A percentile compares a stretch with the other conserved stretches of the same genome.
phyloP scores from a whole-genome alignment of 1,139 yeast genomes.

The Hemisphaericaspora subhashii region DNA sequence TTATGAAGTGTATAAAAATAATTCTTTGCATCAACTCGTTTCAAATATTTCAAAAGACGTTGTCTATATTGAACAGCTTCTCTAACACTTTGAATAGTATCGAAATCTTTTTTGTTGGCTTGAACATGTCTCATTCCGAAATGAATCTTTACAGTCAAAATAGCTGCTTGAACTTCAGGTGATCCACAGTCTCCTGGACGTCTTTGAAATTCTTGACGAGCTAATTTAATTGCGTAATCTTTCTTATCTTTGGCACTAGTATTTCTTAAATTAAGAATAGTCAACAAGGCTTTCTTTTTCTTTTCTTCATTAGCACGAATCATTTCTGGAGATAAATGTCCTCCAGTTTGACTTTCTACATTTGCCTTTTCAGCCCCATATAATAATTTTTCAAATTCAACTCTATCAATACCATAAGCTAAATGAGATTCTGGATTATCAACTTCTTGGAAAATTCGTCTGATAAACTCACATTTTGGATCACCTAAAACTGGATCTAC shows the following conservation, averaged over 20 bases:
- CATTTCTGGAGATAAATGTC: slow-evolving; percentile 28
- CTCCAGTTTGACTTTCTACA: slow-evolving; percentile 29
- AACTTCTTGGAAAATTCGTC: slow-evolving; percentile 64
- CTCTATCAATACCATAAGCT: slow-evolving; percentile 57
- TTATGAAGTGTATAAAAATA: slow-evolving; percentile 86
- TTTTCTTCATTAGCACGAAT: slow-evolving; percentile 51
- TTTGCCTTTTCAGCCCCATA: slow-evolving; percentile 68
- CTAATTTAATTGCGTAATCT: slow-evolving; percentile 61
- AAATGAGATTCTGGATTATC: slow-evolving; percentile 57
- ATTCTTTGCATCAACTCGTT: slow-evolving; percentile 72
- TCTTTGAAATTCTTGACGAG: slow-evolving; percentile 77
- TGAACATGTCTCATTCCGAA: slow-evolving; percentile 76
- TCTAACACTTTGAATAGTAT: slow-evolving; percentile 68
- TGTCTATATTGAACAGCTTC: slow-evolving; percentile 89
- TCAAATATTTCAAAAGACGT: slow-evolving; percentile 75
- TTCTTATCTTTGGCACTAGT: slow-evolving; percentile 59
- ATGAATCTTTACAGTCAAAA: slow-evolving; percentile 77
- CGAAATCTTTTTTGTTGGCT: slow-evolving; percentile 70
- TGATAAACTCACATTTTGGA: slow-evolving; percentile 63
- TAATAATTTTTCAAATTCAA: slow-evolving; percentile 72
- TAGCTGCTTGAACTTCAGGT: slow-evolving; percentile 94
- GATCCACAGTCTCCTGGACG: slow-evolving; percentile 92
- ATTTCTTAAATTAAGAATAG: slow-evolving; percentile 75
- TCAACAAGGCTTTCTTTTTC: slow-evolving; percentile 67
- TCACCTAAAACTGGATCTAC: slow-evolving; percentile 82